Base-by-base conservation (phyloP, 176 grass and related monocot genomes). In the Cenchrus fungigraminus region DNA sequence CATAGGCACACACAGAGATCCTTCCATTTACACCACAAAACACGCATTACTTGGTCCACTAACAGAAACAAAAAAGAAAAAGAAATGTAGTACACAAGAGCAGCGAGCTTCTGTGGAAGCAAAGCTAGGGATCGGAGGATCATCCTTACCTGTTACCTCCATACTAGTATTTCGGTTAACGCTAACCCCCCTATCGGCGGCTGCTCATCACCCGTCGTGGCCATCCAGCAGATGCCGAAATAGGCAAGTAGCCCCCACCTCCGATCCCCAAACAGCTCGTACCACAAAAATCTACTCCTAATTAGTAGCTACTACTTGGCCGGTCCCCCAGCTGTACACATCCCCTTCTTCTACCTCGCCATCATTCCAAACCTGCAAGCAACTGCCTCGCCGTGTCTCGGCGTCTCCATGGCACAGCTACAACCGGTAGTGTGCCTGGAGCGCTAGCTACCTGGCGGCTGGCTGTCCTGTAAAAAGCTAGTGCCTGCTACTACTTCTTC, bases 221-320 rank as follows among this genome's bases (percentile, higher is more conserved):
- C 55, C n/a, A 28, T 74, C 32, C 79, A 60, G 50, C 68, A 53
- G 71, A 46, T 87, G 67, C 80, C 80, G 15, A 68, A 83, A 87
- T 8, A 61, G 84, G 84, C 72, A 87, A 83, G 52, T 22, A 37
- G 31, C 62, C 65, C 54, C 54, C 76, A 71, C 69, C 77, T 68
- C 53, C 25, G 25, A 25, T 25, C 25, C 62, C 29, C 71, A 43
- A 29, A 81, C 77, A 80, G 12, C 55, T 29, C 53, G 52, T 75
- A 69, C 71, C 34, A 68, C 52, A 20, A 74, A 78, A 60, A 70
- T 57, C 42, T 83, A 79, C 58, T 11, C 0, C 58, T 60, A 60
- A 60, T 20, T 60, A 22, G 57, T 50, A 56, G 11, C 25, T 83
- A 78, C 28, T 54, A 34, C 72, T 37, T 37, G 50, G 60, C 61